Evolutionary conservation across 352 stramenopile species (phyloP).

Genomic region (Pythium rhizo-oryzae): DNA sequence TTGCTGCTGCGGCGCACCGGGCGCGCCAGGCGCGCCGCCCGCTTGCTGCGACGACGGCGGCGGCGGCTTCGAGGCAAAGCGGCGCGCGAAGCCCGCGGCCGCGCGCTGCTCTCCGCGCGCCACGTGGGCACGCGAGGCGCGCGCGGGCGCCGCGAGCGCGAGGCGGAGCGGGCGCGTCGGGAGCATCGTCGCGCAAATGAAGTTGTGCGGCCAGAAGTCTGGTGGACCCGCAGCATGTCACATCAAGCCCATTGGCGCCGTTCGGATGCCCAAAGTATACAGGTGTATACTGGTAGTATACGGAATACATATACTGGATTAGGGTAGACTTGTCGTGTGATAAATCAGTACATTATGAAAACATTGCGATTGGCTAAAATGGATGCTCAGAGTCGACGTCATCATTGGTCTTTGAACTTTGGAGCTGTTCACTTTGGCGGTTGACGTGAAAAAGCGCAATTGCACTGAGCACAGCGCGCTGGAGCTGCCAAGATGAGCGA

Average conservation of each 20-base stretch:
- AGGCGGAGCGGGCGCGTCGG: neutral
- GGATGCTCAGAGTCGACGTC: neutral
- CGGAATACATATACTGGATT: too few species aligned
- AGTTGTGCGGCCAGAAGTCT: too few species aligned
- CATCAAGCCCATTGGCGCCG: too few species aligned
- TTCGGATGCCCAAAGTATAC: conserved; percentile 7
- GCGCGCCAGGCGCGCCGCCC: neutral
- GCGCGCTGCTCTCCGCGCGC: neutral
- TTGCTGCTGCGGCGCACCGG: conserved; percentile 2
- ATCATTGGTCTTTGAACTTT: conserved; percentile 8
- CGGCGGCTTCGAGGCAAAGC: conserved; percentile 6
- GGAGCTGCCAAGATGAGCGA: conserved; percentile 18
- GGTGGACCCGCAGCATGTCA: too few species aligned
- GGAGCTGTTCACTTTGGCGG: too few species aligned
- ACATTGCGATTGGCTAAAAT: conserved; percentile 1
- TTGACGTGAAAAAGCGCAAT: neutral
- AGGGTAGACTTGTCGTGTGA: too few species aligned
- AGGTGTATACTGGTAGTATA: conserved; percentile 6
- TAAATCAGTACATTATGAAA: too few species aligned
- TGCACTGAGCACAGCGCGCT: too few species aligned
- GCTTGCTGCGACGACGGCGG: neutral
- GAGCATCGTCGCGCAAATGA: conserved; percentile 2
- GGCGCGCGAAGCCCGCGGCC: neutral
- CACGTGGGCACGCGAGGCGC: neutral
- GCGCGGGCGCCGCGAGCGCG: conserved; percentile 1